These are phyloP conservation scores for Babesia bovis DNA, from an alignment of 169 alveolate species.

Conservation along the genomic window DNA sequence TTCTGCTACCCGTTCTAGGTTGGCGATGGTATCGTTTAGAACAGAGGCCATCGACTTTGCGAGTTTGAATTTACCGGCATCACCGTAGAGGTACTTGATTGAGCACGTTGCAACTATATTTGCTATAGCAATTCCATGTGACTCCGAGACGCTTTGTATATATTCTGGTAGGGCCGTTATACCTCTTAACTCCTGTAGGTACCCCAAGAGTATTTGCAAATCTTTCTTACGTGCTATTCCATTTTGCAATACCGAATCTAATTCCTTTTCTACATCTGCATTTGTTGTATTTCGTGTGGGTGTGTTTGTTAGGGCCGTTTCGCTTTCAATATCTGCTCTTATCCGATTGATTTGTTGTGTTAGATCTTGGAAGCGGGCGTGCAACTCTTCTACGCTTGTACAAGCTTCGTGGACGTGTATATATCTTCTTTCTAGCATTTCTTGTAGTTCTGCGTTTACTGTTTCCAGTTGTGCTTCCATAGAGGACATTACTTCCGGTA, in stretches of 20 bases:
- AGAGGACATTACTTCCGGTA: constrained; percentile 38
- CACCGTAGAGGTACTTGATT: constrained; percentile 16
- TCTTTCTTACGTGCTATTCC: constrained; percentile 26
- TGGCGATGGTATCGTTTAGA: constrained; percentile 36
- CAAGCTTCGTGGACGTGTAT: constrained; percentile 52
- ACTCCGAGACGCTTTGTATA: constrained; percentile 55
- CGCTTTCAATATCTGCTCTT: constrained; percentile 18
- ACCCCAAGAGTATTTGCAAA: constrained; percentile 15
- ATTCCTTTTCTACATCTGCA: background rate
- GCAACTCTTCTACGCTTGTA: constrained; percentile 48
- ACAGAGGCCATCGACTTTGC: constrained; percentile 39
- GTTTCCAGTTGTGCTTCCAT: constrained; percentile 48
- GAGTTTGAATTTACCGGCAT: constrained; percentile 26
- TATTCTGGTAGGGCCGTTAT: constrained; percentile 42
- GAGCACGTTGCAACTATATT: constrained; percentile 15
- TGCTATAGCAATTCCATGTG: constrained; percentile 45
- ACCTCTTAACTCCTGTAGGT: constrained; percentile 33
- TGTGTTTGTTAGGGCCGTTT: background rate
- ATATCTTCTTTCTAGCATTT: constrained; percentile 55
- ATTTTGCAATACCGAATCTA: constrained; percentile 3
- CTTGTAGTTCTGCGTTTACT: constrained; percentile 51
- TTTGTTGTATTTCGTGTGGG: too few species aligned
- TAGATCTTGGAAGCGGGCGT: constrained; percentile 30
- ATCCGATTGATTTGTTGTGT: constrained; percentile 29
- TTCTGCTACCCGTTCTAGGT: constrained; percentile 48